A percentile compares a stretch with the other conserved stretches of the same genome.
phyloP scores from a whole-genome alignment of 495 filamentous ascomycete genomes.

The Lasiosphaeria miniovina region DNA sequence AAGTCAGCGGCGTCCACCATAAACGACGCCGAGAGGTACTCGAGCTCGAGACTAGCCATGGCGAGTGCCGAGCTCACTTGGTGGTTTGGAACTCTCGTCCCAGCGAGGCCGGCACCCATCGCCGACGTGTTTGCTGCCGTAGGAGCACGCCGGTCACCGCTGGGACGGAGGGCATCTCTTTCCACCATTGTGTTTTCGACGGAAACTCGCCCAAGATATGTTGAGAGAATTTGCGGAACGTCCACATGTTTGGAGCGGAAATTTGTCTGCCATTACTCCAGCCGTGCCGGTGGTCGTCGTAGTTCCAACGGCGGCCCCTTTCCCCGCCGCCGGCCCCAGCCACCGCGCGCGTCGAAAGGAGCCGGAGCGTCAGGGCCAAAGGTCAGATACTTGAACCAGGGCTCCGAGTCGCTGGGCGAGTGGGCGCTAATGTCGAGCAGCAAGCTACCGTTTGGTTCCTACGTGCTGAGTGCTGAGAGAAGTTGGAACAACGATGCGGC shows the following conservation, averaged over 20 bases:
- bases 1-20: constrained; percentile 38
- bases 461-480: constrained; percentile 36
- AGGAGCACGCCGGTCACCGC: constrained; percentile 33
- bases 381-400: constrained; percentile 36
- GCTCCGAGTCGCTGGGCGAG: constrained; percentile 36
- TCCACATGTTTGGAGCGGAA: constrained; percentile 19
- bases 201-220: constrained; percentile 20
- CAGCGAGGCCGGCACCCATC: constrained; percentile 30
- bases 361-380: constrained; percentile 25
- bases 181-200: constrained; percentile 32
- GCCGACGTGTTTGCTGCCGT: constrained; percentile 33
- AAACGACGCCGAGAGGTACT: constrained; percentile 38
- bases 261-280: constrained; percentile 29
- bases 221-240: constrained; percentile 27
- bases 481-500: constrained; percentile 32
- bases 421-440: constrained; percentile 41
- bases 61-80: constrained; percentile 27
- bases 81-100: constrained; percentile 24
- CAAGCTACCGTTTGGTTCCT: constrained; percentile 34
- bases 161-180: constrained; percentile 30
- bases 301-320: constrained; percentile 14
- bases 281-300: constrained; percentile 28
- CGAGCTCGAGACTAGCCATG: constrained; percentile 32
- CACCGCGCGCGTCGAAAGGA: constrained; percentile 6
- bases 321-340: background rate